Evolutionary conservation across 2,329 filamentous ascomycete genomes (phyloP).

Genomic region (Fusarium sp.): DNA sequence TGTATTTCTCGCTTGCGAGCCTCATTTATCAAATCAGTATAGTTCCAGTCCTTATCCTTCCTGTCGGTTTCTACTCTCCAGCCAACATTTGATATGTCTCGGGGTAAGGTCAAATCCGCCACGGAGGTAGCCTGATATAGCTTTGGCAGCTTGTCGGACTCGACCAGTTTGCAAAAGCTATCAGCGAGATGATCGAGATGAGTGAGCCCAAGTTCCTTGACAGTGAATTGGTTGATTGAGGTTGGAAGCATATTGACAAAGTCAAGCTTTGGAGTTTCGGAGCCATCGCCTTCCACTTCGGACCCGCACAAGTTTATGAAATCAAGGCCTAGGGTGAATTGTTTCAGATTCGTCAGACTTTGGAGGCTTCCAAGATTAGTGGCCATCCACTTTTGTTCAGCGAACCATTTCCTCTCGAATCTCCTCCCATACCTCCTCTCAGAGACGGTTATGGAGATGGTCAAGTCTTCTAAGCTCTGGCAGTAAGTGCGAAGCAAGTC

Average conservation of each 20-base stretch:
- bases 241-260: slow-evolving; percentile 1
- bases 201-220: background rate
- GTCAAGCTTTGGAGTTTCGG: background rate
- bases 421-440: no score
- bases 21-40: background rate
- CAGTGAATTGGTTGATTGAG: background rate
- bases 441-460: no score
- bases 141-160: background rate
- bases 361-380: no score
- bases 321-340: background rate
- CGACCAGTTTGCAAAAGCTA: background rate
- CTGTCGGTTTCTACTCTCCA: background rate
- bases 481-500: no score
- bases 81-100: background rate
- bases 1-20: background rate
- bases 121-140: background rate
- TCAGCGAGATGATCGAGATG: background rate
- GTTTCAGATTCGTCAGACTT: no score
- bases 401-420: no score
- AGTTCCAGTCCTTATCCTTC: no score
- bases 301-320: background rate
- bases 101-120: background rate
- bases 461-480: no score
- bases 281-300: background rate
- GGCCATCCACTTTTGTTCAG: no score